Base-by-base conservation (phyloP, 192 early-diverging fungal genomes). In the Coemansia sp. region DNA sequence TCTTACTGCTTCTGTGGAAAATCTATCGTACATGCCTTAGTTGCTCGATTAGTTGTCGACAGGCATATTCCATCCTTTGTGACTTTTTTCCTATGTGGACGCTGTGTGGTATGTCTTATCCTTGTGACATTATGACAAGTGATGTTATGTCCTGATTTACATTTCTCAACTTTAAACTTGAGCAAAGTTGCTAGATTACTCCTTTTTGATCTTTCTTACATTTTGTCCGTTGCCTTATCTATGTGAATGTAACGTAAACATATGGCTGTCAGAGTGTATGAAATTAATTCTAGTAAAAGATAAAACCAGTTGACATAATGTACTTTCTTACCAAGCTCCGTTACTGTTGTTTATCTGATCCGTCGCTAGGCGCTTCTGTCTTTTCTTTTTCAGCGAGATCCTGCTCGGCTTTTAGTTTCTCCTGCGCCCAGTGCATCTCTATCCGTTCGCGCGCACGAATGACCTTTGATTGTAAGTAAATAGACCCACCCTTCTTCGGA, bases 401-500 rank as follows among this genome's bases (percentile, higher is more conserved):
- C 33, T 75, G 70, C 45, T 81, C 70, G 13, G 79, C 79, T 57
- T 70, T 66, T 9, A 81, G 60, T 45, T 73, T 83, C 39, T 75
- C 70, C 52, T 83, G 76, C 33, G 86, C 87, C 82, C 92, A 83
- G 66, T 97, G 94, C 86, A 94, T 81, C 55, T 97, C 95, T 63
- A 97, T 79, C 69, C 97, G 90, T 77, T 99, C 97, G 60, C 93
- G 93, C 25, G 97, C 97, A 53, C 94, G 77, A 12, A 93, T 87
- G 7, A 99, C 86, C 73, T 99, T 99, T 35, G 93, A 93, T 61
- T 97, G 95, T 29, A 99, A 62, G 70, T 99, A 99, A 46, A 95
- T 91, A 5, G 94, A 94, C 8, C 96, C 96, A 40, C 94, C 95
- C 34, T 84, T 81, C 30, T 87, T 79, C 31, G 90, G 86, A 67